These are phyloP conservation scores for Paecilomyces formosus DNA, from an alignment of 2,329 filamentous ascomycete species.

Conservation along the genomic window DNA sequence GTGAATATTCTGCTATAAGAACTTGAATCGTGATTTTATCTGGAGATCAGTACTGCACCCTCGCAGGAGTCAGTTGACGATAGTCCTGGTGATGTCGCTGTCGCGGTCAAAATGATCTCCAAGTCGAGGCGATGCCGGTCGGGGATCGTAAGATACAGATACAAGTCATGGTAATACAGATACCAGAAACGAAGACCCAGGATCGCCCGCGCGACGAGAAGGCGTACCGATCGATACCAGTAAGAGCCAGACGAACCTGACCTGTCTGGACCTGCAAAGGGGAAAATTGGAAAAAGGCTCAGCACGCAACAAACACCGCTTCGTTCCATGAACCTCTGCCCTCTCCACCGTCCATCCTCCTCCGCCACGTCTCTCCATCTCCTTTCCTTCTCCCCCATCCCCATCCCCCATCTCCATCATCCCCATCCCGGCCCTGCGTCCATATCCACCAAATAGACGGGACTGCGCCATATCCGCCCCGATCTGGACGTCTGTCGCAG, in stretches of 20 bases:
- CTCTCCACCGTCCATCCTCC: conserved; percentile 1
- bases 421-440: conserved; percentile 5
- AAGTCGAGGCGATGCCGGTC: neutral
- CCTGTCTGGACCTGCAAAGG: conserved; percentile 1
- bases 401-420: conserved; percentile 8
- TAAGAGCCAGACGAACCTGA: conserved; percentile 1
- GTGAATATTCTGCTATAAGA: neutral
- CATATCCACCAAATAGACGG: neutral
- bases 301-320: conserved; percentile 2
- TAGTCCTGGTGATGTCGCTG: neutral
- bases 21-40: neutral
- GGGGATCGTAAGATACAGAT: neutral
- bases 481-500: conserved; percentile 8
- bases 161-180: neutral
- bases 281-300: conserved; percentile 7
- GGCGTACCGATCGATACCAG: neutral
- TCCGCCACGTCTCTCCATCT: conserved; percentile 3
- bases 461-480: conserved; percentile 7
- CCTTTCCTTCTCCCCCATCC: conserved; percentile 5
- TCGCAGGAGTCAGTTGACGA: neutral
- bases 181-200: neutral
- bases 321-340: neutral
- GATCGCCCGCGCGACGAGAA: neutral
- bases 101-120: neutral
- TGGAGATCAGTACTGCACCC: neutral